Base-by-base conservation (phyloP, 176 grass and related monocot genomes). In the Triticum turgidum region DNA sequence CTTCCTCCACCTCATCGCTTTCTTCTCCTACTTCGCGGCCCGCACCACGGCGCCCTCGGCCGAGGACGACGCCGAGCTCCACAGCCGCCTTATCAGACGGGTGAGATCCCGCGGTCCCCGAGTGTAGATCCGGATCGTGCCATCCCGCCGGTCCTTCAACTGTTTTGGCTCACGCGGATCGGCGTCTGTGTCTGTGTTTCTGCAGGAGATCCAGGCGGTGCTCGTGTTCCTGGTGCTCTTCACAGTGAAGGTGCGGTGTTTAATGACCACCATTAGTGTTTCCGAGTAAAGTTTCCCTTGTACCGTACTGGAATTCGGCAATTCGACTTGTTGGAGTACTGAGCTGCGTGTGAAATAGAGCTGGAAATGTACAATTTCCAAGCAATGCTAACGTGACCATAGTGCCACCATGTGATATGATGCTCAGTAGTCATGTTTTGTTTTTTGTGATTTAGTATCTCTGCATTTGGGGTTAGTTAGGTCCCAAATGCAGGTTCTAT, bases 1-100 rank as follows among this genome's bases (percentile, higher is more conserved):
- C 79, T 76, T 99, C 61, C 90, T 99, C 44, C 94, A 99, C 87
- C 70, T 96, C 62, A 64, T 96, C 76, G 94, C 92, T 52, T 94
- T 96, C 80, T 96, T 96, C 92, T 94, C 94, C 64, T 96, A 96
- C 90, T 94, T 99, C 85, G 94, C 83, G 39, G 90, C 87, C 65
- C 94, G 94, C 82, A 87, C 84, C 80, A 24, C 89, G 58, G 92
- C 78, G 61, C 79, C 83, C 25, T 76, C 89, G 25, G 74, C 88
- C 68, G 81, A 58, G 77, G 76, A 86, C 54, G 83, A 83, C 83
- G 18, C 37, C 18, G 92, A 92, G 73, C 61, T 98, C 80, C 77
- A 88, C 76, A 10, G 82, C 83, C 87, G 70, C 84, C 94, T 99
- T 72, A 80, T 96, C 77, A 90, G 87, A 61, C 68, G 90, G 76